Evolutionary conservation across 116 monocot species (phyloP), one percentile per base, ranked within the genome.

Genomic region (Phalaenopsis hybrid): DNA sequence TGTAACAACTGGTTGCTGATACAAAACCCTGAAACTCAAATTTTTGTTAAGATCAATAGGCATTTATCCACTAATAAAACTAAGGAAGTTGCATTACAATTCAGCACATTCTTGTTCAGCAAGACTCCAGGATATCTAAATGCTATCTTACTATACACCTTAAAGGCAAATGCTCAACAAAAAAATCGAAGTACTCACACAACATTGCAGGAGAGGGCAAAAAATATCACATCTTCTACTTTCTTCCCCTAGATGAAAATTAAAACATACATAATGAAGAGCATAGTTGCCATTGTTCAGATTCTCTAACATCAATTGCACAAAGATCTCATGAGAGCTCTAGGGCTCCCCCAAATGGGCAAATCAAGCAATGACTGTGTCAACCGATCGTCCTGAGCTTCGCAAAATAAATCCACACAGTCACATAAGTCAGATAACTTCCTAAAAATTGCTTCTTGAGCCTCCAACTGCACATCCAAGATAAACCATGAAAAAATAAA

Each of bases 331-430:
- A 85, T 61, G 23, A 90, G 83, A 21, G 81, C 65, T 33, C 78
- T 78, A 75, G 92, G 87, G 67, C 86, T 88, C 31, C 84, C 82
- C 92, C 92, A 92, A 59, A 92, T 80, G 11, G 89, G 89, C 72
- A 92, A 76, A 57, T 86, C 87, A 0, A 85, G 7, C 20, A 92
- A 23, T 8, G 78, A 52, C 68, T 84, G 46, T 11, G 43, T 78
- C 75, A 86, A 25, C 2, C 76, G 55, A 79, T 87, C 89, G 61
- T 92, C 84, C 79, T 76, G 44, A 28, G 82, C 81, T 18, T 82
- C 77, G 68, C 86, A 88, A 49, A 84, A 46, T 13, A 84, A 79
- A 34, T 92, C 92, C 59, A 84, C 86, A 11, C 63, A 78, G 67
- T 87, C 84, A 55, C 92, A 92, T 8, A 89, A 65, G 70, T 86